Evolutionary conservation across 306 rosid genomes (phyloP).

Genomic region (Mimosa bimucronata): DNA sequence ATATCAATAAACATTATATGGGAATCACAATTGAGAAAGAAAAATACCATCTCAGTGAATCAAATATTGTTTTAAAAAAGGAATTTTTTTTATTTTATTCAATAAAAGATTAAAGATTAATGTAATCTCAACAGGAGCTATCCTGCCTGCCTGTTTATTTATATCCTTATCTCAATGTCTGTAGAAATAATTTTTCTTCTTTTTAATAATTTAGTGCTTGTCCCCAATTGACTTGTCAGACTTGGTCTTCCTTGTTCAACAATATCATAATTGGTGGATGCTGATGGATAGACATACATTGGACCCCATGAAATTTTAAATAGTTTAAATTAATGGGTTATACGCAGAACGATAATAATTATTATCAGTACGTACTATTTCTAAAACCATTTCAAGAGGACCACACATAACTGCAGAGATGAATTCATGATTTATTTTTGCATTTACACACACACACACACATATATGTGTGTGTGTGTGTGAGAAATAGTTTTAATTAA

Average conservation of each 20-base stretch:
- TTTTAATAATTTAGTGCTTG: not conserved
- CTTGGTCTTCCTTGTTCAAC: slow-evolving; percentile 15
- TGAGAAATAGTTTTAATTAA: no score
- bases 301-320: not conserved
- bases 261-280: slow-evolving; percentile 3
- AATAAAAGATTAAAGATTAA: not conserved
- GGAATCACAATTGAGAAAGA: not conserved
- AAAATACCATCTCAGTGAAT: not conserved
- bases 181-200: not conserved
- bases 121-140: not conserved
- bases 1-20: not conserved
- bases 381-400: not conserved
- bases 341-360: not conserved
- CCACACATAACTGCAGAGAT: not conserved
- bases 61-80: not conserved
- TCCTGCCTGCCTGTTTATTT: not conserved
- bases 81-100: not conserved
- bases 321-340: not conserved
- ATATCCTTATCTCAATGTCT: no score
- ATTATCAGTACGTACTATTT: not conserved
- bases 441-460: not conserved
- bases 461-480: no score
- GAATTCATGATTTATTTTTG: not conserved
- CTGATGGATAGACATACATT: not conserved
- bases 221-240: not conserved